Percentiles rank a stretch among this genome's conserved stretches.
Evolutionary conservation across 192 early-diverging fungal species (phyloP).

Genomic region (Phlyctochytrium arcticum): DNA sequence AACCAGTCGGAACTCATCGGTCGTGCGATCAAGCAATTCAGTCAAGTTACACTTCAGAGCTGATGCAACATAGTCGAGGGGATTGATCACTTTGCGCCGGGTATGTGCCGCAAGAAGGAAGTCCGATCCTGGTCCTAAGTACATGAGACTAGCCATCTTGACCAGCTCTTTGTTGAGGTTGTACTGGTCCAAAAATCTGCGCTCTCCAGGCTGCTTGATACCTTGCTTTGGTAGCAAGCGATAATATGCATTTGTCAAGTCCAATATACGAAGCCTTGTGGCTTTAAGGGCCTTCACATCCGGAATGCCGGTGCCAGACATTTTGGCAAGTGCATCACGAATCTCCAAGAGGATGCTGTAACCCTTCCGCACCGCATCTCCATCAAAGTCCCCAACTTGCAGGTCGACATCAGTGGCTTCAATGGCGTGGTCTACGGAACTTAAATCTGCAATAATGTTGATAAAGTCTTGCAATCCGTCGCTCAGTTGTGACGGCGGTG

Average conservation of each 20-base stretch:
- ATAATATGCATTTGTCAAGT: conserved; percentile 27
- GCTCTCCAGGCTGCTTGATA: not conserved
- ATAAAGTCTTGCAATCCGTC: conserved; percentile 15
- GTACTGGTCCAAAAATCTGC: conserved; percentile 10
- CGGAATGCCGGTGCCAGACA: conserved; percentile 1
- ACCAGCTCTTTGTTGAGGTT: conserved; percentile 5
- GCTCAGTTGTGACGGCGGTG: conserved; percentile 3
- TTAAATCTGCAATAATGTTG: conserved; percentile 27
- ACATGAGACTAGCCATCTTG: conserved; percentile 15
- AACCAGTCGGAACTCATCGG: conserved; percentile 50
- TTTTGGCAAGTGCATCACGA: conserved; percentile 6
- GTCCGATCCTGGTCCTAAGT: conserved; percentile 22
- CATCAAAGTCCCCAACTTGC: conserved; percentile 21
- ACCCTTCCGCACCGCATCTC: conserved; percentile 14
- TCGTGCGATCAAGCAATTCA: not conserved
- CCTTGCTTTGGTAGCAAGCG: conserved; percentile 18
- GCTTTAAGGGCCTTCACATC: conserved; percentile 21
- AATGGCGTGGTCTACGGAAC: conserved; percentile 2
- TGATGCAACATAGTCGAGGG: conserved; percentile 27
- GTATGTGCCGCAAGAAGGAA: conserved; percentile 27
- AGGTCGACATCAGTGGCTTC: not conserved
- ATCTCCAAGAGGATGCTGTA: conserved; percentile 22
- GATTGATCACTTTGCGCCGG: conserved; percentile 14
- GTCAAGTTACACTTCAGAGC: conserved; percentile 8
- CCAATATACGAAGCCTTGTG: conserved; percentile 9